Conservation (phyloP, 169 alveolate genomes). For the Cryptosporidium baileyi region DNA sequence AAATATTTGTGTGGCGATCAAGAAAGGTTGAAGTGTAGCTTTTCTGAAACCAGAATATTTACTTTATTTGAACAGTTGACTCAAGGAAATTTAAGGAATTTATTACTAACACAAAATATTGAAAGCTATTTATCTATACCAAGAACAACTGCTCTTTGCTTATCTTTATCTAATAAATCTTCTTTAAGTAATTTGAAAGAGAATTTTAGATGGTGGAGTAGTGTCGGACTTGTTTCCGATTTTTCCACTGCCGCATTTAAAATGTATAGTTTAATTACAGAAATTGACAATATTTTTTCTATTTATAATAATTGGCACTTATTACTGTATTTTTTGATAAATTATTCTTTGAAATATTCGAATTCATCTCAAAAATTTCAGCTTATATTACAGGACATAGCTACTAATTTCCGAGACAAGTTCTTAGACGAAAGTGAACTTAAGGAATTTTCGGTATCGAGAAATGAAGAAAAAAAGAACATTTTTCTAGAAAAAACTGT, state of each 20-base stretch:
- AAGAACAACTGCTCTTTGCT: conserved; percentile 24
- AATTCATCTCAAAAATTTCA: background rate
- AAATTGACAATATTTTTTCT: background rate
- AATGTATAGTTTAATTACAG: background rate
- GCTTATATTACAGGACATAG: no score
- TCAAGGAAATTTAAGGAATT: background rate
- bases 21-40: background rate
- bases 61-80: background rate
- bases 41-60: background rate
- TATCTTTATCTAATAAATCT: background rate
- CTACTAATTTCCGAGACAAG: no score
- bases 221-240: background rate
- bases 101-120: background rate
- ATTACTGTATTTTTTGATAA: background rate
- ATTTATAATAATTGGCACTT: background rate
- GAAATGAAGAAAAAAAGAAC: no score
- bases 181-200: background rate
- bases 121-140: background rate
- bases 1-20: no score
- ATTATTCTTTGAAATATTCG: background rate
- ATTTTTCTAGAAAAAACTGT: background rate
- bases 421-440: no score
- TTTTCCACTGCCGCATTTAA: background rate
- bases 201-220: conserved; percentile 37
- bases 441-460: no score